Conservation (phyloP, 2,329 filamentous ascomycete genomes). For the Sphaceloma murrayae region DNA sequence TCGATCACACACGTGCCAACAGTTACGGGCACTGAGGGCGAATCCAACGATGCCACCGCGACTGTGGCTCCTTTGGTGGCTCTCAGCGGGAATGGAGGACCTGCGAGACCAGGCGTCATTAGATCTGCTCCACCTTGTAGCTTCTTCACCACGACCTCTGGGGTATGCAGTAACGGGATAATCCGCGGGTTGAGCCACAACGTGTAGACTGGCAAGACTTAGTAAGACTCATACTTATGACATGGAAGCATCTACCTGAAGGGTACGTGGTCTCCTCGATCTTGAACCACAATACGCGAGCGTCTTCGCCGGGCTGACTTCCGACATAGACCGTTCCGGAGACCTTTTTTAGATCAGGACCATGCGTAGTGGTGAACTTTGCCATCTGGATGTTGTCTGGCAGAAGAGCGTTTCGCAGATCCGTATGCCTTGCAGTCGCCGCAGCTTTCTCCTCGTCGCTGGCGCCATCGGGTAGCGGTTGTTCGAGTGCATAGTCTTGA, state of each 20-base stretch:
- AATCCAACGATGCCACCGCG: slow-evolving; percentile 52
- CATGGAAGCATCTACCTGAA: slow-evolving; percentile 28
- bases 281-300: slow-evolving; percentile 56
- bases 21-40: slow-evolving; percentile 51
- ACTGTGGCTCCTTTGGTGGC: slow-evolving; percentile 53
- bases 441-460: slow-evolving; percentile 36
- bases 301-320: slow-evolving; percentile 46
- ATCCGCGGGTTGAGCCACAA: slow-evolving; percentile 55
- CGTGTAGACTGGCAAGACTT: slow-evolving; percentile 46
- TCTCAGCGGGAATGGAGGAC: slow-evolving; percentile 51
- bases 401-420: slow-evolving; percentile 49
- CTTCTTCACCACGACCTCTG: slow-evolving; percentile 52
- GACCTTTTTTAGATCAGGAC: slow-evolving; percentile 51
- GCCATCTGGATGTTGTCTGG: slow-evolving; percentile 55
- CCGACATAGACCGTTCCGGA: slow-evolving; percentile 58
- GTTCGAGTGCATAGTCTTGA: slow-evolving; percentile 46
- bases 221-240: slow-evolving; percentile 19
- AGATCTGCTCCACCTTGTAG: slow-evolving; percentile 56
- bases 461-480: slow-evolving; percentile 33
- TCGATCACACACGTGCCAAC: slow-evolving; percentile 58
- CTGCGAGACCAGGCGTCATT: slow-evolving; percentile 58
- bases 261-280: slow-evolving; percentile 48
- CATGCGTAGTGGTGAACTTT: slow-evolving; percentile 55
- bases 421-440: slow-evolving; percentile 38
- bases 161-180: slow-evolving; percentile 55